Base-by-base conservation (phyloP, 2,329 filamentous ascomycete genomes). In the Colletotrichum sp. region DNA sequence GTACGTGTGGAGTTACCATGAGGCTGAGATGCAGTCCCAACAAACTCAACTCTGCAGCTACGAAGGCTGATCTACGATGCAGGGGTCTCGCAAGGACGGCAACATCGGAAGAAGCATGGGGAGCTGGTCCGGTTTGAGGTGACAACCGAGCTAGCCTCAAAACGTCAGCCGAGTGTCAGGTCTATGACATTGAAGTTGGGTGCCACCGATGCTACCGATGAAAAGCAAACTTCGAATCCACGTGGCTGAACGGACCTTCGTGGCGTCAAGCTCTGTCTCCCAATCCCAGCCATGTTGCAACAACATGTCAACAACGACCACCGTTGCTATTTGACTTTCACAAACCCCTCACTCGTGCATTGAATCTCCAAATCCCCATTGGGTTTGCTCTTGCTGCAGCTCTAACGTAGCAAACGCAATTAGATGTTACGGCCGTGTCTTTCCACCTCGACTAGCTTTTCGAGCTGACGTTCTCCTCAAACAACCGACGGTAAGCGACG, bases 11-110 rank as follows among this genome's bases (percentile, higher is more conserved):
- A 49, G 57, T n/a, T 30, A 28, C 26, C 57, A 64, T 69, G 74
- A 76, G 71, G 74, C 74, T 76, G 70, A 76, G 70, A 76, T 69
- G 10, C 74, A 65, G 70, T 74, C 74, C 71, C 74, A 76, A 74
- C 70, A 76, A 76, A 76, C 64, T 76, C 65, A 76, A 65, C 70
- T 63, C 64, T 76, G 74, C 71, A 76, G 64, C 34, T 69, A 18
- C 39, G 52, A 76, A 76, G 70, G 34, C 71, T 69, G 65, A 69
- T 74, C 12, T 44, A 13, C 59, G 49, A 69, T 39, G 71, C 70
- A 73, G 65, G 74, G 74, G 69, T 76, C 49, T 59, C 65, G 64
- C 59, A 26, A 44, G 32, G 13, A 34, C 64, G 70, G 64, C 34
- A 76, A 74, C 44, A 76, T 74, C 71, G 71, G 74, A 49, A 69